phyloP scores from a whole-genome alignment of 129 eudicot genomes.

The Deinandra increscens region DNA sequence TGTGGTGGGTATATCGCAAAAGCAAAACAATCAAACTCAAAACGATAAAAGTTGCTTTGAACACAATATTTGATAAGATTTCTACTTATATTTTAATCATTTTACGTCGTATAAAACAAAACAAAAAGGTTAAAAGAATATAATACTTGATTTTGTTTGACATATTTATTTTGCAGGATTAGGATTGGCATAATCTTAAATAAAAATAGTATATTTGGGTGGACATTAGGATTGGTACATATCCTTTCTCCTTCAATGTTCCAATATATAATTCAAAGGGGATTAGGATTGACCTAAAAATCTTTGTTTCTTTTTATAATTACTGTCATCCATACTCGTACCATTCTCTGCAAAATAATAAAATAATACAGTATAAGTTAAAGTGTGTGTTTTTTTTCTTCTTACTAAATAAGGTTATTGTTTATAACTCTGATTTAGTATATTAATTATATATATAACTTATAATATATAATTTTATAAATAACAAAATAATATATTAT shows the following conservation, averaged over 20 bases:
- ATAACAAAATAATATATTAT: too few species aligned
- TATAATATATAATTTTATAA: too few species aligned
- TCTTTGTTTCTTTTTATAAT: background rate
- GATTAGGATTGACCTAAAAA: conserved; percentile 18
- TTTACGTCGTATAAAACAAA: conserved; percentile 22
- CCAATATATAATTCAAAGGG: conserved; percentile 9
- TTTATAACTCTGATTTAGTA: too few species aligned
- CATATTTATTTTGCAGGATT: conserved; percentile 17
- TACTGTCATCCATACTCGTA: background rate
- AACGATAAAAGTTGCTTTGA: conserved; percentile 26
- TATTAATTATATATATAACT: too few species aligned
- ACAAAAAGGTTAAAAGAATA: conserved; percentile 3
- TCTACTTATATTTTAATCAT: background rate
- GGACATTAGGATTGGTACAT: conserved; percentile 30
- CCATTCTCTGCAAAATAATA: background rate
- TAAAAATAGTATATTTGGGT: conserved; percentile 10
- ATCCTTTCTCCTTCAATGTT: conserved; percentile 21
- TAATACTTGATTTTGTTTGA: conserved; percentile 8
- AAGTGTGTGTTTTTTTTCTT: too few species aligned
- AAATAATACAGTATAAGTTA: background rate
- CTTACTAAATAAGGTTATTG: too few species aligned
- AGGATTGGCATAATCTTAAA: conserved; percentile 25
- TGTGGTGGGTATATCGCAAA: conserved; percentile 14
- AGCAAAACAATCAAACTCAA: conserved; percentile 25
- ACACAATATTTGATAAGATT: background rate